Evolutionary conservation across 495 filamentous ascomycete species (phyloP).

Genomic region (Rhypophila decipiens): DNA sequence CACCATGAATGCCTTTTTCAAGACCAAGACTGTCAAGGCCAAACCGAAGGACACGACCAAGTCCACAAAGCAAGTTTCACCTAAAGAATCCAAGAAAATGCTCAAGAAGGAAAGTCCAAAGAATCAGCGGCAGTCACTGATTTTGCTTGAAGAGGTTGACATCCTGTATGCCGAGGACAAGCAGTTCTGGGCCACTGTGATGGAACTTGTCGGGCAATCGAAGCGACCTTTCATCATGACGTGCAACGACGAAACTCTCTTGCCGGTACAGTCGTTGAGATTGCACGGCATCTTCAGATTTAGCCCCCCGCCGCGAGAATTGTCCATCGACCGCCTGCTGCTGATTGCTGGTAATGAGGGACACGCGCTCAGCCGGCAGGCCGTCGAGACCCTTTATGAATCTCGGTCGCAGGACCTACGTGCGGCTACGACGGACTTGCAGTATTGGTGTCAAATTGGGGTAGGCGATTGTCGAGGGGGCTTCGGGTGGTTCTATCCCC

Average conservation of each 20-base stretch:
- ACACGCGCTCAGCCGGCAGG: slow-evolving; percentile 64
- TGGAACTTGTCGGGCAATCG: slow-evolving; percentile 70
- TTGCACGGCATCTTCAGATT: slow-evolving; percentile 88
- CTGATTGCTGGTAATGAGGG: slow-evolving; percentile 86
- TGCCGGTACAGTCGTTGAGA: slow-evolving; percentile 63
- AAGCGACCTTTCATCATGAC: slow-evolving; percentile 91
- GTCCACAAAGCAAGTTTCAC: slow-evolving; percentile 3
- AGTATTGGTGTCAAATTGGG: slow-evolving; percentile 95
- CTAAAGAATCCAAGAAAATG: slow-evolving; percentile 27
- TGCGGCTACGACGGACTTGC: slow-evolving; percentile 75
- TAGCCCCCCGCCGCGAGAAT: slow-evolving; percentile 55
- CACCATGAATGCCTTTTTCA: slow-evolving; percentile 79
- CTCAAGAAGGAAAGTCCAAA: slow-evolving; percentile 40
- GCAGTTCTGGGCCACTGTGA: slow-evolving; percentile 82
- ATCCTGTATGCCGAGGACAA: slow-evolving; percentile 91
- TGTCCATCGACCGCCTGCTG: slow-evolving; percentile 73
- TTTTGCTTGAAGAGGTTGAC: slow-evolving; percentile 92
- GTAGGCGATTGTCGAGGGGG: slow-evolving; percentile 85
- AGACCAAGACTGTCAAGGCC: slow-evolving; percentile 28
- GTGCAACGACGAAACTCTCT: slow-evolving; percentile 76
- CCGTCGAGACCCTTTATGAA: slow-evolving; percentile 62
- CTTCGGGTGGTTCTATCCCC: slow-evolving; percentile 79
- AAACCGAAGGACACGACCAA: slow-evolving; percentile 23
- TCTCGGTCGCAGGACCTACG: slow-evolving; percentile 66
- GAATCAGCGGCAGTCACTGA: slow-evolving; percentile 85